phyloP scores from a whole-genome alignment of 2,329 filamentous ascomycete genomes.

The Xylariaceae sp. region DNA sequence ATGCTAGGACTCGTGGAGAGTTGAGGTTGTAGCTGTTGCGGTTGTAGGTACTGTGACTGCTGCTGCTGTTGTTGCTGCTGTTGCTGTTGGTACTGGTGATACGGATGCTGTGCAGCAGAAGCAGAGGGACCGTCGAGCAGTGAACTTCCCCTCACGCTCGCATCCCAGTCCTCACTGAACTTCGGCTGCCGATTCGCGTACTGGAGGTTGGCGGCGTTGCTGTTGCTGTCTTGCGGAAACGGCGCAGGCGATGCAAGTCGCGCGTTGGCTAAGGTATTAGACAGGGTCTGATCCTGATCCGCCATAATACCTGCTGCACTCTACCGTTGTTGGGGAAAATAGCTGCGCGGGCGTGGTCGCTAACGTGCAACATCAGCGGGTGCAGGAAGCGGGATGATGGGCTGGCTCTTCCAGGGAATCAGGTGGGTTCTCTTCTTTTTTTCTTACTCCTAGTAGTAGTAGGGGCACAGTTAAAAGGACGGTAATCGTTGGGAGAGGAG shows the following conservation, averaged over 20 bases:
- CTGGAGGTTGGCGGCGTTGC: constrained; percentile 20
- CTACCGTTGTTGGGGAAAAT: constrained; percentile 27
- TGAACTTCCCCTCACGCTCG: constrained; percentile 60
- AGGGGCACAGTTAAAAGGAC: too few species aligned
- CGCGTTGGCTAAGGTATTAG: constrained; percentile 37
- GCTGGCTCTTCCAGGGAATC: neutral
- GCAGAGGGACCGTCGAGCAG: constrained; percentile 47
- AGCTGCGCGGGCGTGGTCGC: constrained; percentile 23
- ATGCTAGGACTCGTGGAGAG: constrained; percentile 35
- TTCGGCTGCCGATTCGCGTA: constrained; percentile 38
- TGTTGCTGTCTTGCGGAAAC: constrained; percentile 5
- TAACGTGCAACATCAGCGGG: constrained; percentile 14
- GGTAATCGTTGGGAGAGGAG: too few species aligned
- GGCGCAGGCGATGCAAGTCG: constrained; percentile 30
- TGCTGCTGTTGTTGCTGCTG: constrained; percentile 21
- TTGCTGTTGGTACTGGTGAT: constrained; percentile 13
- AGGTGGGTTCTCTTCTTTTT: neutral
- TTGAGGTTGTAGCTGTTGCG: constrained; percentile 20
- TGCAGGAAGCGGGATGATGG: neutral
- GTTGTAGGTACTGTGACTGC: too few species aligned
- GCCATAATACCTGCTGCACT: constrained; percentile 16
- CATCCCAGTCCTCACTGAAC: constrained; percentile 69
- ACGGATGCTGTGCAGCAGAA: constrained; percentile 21
- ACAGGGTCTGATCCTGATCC: constrained; percentile 33
- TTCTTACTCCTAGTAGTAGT: neutral